A percentile compares a stretch with the other conserved stretches of the same genome.
Evolutionary conservation across 2,329 filamentous ascomycete species (phyloP).

Genomic region (Alternaria consortialis): DNA sequence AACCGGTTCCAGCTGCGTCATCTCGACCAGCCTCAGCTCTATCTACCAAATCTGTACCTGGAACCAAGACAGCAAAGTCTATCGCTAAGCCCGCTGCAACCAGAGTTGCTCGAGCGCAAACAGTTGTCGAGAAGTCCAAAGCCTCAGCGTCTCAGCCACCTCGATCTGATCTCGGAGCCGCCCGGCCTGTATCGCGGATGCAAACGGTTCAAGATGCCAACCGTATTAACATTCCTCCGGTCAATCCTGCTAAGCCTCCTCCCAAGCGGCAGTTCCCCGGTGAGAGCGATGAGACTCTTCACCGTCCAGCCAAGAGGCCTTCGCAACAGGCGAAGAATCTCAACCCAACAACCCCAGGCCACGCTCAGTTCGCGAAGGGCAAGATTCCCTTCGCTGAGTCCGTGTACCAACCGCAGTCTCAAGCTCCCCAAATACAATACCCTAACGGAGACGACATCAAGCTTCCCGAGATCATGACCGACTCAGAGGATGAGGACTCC

Average conservation of each 20-base stretch:
- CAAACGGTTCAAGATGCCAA: slow-evolving; percentile 67
- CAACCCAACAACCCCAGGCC: slow-evolving; percentile 60
- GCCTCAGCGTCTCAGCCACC: slow-evolving; percentile 46
- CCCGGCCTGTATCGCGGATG: slow-evolving; percentile 67
- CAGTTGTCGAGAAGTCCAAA: slow-evolving; percentile 75
- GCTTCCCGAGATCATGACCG: slow-evolving; percentile 93
- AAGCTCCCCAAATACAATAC: slow-evolving; percentile 73
- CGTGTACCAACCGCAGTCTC: slow-evolving; percentile 59
- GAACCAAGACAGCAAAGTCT: slow-evolving; percentile 32
- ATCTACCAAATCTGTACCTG: slow-evolving; percentile 30
- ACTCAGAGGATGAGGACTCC: slow-evolving; percentile 86
- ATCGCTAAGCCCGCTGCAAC: slow-evolving; percentile 38
- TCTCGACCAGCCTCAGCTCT: slow-evolving; percentile 43
- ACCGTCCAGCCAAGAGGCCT: slow-evolving; percentile 47
- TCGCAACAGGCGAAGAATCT: slow-evolving; percentile 55
- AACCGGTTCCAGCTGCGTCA: slow-evolving; percentile 53
- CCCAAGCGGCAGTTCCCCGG: slow-evolving; percentile 78
- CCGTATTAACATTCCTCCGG: slow-evolving; percentile 63
- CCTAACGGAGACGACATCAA: slow-evolving; percentile 90
- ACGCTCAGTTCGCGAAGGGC: slow-evolving; percentile 81
- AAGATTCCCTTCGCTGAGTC: slow-evolving; percentile 87
- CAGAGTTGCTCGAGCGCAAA: slow-evolving; percentile 43
- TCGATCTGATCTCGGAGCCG: slow-evolving; percentile 60
- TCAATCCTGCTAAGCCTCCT: slow-evolving; percentile 73
- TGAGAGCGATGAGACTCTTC: slow-evolving; percentile 71